Conservation (phyloP, 1,284 basidiomycete genomes). For the Volvariella surrecta region DNA sequence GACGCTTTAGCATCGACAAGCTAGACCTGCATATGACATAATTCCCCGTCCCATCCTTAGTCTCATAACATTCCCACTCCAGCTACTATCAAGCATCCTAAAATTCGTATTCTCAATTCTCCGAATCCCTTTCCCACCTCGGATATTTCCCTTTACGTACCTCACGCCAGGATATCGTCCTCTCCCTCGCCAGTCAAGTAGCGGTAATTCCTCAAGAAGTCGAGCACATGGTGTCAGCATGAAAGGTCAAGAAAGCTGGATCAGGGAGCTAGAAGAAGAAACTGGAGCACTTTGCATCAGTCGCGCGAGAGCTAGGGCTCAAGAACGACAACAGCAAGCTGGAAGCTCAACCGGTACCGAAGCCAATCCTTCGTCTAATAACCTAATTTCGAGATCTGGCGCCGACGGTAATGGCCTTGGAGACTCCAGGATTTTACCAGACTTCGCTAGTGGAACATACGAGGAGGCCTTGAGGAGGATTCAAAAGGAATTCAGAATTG, state of each 20-base stretch:
- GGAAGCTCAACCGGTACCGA: constrained; percentile 15
- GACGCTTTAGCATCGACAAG: constrained; percentile 8
- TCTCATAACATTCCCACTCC: constrained; percentile 36
- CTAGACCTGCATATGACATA: neutral
- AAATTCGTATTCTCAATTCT: constrained; percentile 47
- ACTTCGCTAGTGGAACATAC: constrained; percentile 80
- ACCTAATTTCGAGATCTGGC: constrained; percentile 22
- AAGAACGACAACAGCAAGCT: constrained; percentile 18
- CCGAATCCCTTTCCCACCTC: constrained; percentile 40
- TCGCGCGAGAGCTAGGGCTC: constrained; percentile 19
- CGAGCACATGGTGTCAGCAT: neutral
- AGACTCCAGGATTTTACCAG: constrained; percentile 50
- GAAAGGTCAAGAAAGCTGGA: constrained; percentile 59
- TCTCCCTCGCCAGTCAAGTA: constrained; percentile 19
- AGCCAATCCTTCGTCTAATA: constrained; percentile 30
- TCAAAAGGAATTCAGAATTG: constrained; percentile 66
- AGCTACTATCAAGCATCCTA: constrained; percentile 38
- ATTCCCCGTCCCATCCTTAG: constrained; percentile 24
- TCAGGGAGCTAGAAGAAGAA: constrained; percentile 71
- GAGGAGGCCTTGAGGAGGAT: constrained; percentile 69
- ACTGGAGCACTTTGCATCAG: constrained; percentile 61
- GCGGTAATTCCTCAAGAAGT: constrained; percentile 26
- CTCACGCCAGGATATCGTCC: constrained; percentile 33
- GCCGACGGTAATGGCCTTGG: constrained; percentile 14
- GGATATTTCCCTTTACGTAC: constrained; percentile 23